phyloP scores from a whole-genome alignment of 371 early-diverging fungal species.

The Mucor indicus region DNA sequence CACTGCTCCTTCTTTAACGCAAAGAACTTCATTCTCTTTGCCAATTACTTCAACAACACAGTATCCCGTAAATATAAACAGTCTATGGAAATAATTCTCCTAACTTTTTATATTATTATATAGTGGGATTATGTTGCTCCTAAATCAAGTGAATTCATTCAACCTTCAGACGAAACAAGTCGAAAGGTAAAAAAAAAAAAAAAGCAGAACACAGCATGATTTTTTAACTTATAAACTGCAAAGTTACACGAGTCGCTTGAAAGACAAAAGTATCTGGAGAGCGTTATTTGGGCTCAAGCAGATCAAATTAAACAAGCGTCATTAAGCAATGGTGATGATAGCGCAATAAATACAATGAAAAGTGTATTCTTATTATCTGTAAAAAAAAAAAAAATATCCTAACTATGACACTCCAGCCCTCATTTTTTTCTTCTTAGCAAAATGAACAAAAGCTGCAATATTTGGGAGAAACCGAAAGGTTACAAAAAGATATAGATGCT shows the following conservation, averaged over 20 bases:
- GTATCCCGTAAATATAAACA: slow-evolving; percentile 32
- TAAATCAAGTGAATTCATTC: slow-evolving; percentile 5
- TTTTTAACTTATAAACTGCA: background rate
- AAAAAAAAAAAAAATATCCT: no score
- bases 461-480: slow-evolving; percentile 19
- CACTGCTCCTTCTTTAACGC: slow-evolving; percentile 4
- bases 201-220: background rate
- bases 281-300: slow-evolving; percentile 26
- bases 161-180: slow-evolving; percentile 21
- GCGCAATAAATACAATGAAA: slow-evolving; percentile 28
- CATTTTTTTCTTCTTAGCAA: slow-evolving; percentile 24
- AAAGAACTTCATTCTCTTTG: slow-evolving; percentile 2
- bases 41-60: slow-evolving; percentile 17
- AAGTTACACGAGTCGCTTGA: slow-evolving; percentile 27
- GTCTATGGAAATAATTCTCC: background rate
- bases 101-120: background rate
- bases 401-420: no score
- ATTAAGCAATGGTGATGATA: slow-evolving; percentile 3
- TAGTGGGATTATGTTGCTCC: slow-evolving; percentile 26
- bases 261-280: slow-evolving; percentile 24
- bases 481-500: slow-evolving; percentile 25
- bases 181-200: slow-evolving; percentile 22
- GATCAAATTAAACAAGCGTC: slow-evolving; percentile 25
- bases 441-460: slow-evolving; percentile 24
- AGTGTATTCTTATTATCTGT: slow-evolving; percentile 28